Percentiles rank a stretch among this genome's conserved stretches.
phyloP scores from a whole-genome alignment of 2,329 filamentous ascomycete genomes.

The Zymoseptoria crescenta region DNA sequence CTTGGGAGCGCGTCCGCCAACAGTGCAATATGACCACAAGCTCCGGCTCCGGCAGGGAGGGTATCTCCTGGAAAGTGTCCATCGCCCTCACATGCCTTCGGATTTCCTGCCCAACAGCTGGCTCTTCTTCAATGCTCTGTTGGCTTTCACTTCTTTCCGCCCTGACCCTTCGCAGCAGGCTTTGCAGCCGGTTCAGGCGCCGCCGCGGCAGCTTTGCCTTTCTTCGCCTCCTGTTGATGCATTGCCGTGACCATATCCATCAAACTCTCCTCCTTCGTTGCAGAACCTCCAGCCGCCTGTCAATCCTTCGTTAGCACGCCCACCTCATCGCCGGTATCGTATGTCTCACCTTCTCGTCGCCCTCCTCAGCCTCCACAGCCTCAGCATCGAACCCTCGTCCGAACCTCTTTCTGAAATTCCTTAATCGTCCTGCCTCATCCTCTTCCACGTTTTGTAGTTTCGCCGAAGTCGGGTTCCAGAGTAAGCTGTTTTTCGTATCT shows the following conservation, averaged over 20 bases:
- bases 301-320: neutral
- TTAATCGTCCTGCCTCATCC: constrained; percentile 85
- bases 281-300: neutral
- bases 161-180: constrained; percentile 30
- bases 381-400: constrained; percentile 72
- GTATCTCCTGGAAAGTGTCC: neutral
- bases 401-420: constrained; percentile 77
- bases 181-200: constrained; percentile 30
- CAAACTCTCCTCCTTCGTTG: constrained; percentile 44
- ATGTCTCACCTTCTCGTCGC: constrained; percentile 17
- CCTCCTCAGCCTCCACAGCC: constrained; percentile 20
- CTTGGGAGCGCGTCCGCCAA: no score
- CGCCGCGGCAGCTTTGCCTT: constrained; percentile 33
- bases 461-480: constrained; percentile 84
- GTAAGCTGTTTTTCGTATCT: constrained; percentile 78
- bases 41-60: no score
- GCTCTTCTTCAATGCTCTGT: neutral
- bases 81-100: neutral
- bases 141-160: constrained; percentile 26
- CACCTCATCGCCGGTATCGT: no score
- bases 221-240: constrained; percentile 26
- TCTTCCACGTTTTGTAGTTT: constrained; percentile 82
- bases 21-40: no score
- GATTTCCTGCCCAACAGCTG: neutral
- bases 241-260: constrained; percentile 47